phyloP scores from a whole-genome alignment of 129 eudicot genomes.

The Saussurea involucrata region DNA sequence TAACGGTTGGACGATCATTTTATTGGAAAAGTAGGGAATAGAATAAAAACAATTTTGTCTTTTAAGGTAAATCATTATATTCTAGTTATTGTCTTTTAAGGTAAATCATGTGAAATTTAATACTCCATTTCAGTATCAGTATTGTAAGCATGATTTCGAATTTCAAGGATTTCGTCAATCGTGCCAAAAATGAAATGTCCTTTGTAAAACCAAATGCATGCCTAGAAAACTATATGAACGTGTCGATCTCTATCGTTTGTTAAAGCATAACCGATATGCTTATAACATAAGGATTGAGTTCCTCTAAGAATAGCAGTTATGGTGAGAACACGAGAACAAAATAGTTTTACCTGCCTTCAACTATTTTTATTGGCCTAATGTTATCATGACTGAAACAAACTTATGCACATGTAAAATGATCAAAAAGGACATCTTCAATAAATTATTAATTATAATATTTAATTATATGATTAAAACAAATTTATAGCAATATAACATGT shows the following conservation, averaged over 20 bases:
- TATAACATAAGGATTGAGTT: neutral
- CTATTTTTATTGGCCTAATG: neutral
- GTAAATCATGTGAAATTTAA: neutral
- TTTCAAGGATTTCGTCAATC: neutral
- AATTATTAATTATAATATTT: no score
- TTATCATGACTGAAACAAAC: neutral
- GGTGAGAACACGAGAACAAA: neutral
- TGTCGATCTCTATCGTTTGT: neutral
- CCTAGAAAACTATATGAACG: neutral
- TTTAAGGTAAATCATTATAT: no score
- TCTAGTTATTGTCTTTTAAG: no score
- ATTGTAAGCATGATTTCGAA: neutral
- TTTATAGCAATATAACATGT: no score
- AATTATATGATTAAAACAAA: no score
- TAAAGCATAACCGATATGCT: neutral
- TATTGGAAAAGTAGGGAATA: neutral
- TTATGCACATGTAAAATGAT: no score
- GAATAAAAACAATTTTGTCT: neutral
- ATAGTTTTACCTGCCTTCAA: neutral
- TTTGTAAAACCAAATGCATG: neutral
- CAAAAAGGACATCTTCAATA: no score
- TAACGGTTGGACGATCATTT: neutral
- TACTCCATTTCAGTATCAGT: neutral
- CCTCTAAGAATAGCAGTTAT: neutral
- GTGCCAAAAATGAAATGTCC: neutral